Evolutionary conservation across 192 early-diverging fungal genomes (phyloP).

Genomic region (Coemansia sp.): DNA sequence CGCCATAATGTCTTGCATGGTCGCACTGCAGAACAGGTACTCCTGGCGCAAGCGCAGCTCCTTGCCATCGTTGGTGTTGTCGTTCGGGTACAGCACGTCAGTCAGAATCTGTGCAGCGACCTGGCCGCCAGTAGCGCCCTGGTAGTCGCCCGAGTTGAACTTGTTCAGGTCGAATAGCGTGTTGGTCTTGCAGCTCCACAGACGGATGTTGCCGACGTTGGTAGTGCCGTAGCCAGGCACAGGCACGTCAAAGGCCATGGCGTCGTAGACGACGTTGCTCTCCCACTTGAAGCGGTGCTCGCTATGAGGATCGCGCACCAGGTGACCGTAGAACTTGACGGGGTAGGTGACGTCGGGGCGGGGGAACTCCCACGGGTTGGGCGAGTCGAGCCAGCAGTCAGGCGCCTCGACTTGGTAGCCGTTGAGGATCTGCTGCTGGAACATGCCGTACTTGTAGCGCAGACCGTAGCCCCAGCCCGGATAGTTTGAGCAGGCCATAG

Average conservation of each 20-base stretch:
- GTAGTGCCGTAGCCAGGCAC: slow-evolving; percentile 96
- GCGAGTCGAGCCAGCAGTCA: slow-evolving; percentile 97
- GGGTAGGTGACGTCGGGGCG: slow-evolving; percentile 91
- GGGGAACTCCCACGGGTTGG: slow-evolving; percentile 97
- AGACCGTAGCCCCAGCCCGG: slow-evolving; percentile 98
- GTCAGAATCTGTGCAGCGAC: slow-evolving; percentile 94
- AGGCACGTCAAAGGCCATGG: slow-evolving; percentile 96
- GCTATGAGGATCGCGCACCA: slow-evolving; percentile 76
- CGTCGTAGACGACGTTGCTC: slow-evolving; percentile 82
- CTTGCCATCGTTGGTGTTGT: slow-evolving; percentile 97
- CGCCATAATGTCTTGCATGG: slow-evolving; percentile 85
- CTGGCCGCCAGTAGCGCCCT: slow-evolving; percentile 89
- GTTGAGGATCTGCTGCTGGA: slow-evolving; percentile 95
- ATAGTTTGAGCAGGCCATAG: slow-evolving; percentile 90
- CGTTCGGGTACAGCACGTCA: slow-evolving; percentile 95
- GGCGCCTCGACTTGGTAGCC: slow-evolving; percentile 95
- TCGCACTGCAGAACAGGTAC: slow-evolving; percentile 95
- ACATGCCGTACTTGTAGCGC: slow-evolving; percentile 98
- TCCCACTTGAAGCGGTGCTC: slow-evolving; percentile 81
- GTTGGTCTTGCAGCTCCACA: slow-evolving; percentile 95
- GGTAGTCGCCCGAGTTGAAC: slow-evolving; percentile 93
- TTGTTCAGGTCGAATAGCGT: slow-evolving; percentile 84
- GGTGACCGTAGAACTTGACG: slow-evolving; percentile 88
- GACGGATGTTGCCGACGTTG: slow-evolving; percentile 95
- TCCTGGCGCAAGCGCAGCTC: slow-evolving; percentile 97